Base-by-base conservation (phyloP, 768 basidiomycete genomes). In the Leccinum variicolor region DNA sequence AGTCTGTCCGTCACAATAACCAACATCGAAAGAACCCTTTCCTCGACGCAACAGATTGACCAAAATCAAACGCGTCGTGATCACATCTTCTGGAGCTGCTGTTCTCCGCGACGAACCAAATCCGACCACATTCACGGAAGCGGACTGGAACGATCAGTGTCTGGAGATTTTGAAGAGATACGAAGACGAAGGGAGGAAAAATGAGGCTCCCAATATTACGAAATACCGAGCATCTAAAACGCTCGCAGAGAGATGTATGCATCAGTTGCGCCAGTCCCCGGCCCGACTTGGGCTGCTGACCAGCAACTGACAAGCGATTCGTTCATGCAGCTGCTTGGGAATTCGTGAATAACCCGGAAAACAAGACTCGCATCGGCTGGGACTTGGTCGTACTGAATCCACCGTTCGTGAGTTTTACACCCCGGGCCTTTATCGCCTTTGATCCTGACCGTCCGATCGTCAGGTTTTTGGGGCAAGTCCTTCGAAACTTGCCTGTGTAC, bases 171-270 rank as follows among this genome's bases (percentile, higher is more conserved):
- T 82, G 15, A 65, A 73, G 49, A 72, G 74, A 9, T 76, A 82
- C 19, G 73, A 80, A 56, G 74, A 81, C 58, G 71, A 82, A 47
- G 86, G 85, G 1, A 68, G 72, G 15, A 64, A 31, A 53, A 66
- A 68, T 25, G 73, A 78, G 1, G 81, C 81, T 0, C 55, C 67
- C 0, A 53, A 39, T 21, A 43, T 62, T 31, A 47, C 23, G 19
- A 83, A 80, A 62, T 90, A 91, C 67, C 64, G 76, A 25, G 83
- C 85, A 3, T 83, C 81, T 14, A 90, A 91, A 74, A 78, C 76
- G 3, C 73, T 88, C 3, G 85, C 87, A 0, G 90, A 92, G 70
- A 76, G 75, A 72, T 77, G 84, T 81, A 7, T 60, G 57, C 4
- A 6, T 6, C 21, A 0, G 19, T 46, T 25, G 53, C 48, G 25